Evolutionary conservation across 2,329 filamentous ascomycete species (phyloP).

Genomic region (Corynespora cassiicola): DNA sequence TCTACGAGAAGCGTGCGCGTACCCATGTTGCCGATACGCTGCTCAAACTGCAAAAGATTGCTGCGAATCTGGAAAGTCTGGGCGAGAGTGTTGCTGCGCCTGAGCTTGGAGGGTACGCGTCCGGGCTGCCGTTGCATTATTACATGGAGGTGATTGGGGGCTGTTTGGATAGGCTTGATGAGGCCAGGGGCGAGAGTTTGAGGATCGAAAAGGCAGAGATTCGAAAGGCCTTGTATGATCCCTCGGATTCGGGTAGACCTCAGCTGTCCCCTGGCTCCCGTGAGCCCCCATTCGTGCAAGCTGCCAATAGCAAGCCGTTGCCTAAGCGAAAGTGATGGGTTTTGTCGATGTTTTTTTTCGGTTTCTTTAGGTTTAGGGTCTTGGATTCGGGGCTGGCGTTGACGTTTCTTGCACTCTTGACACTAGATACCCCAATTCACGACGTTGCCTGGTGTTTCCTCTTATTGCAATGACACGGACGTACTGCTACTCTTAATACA

Average conservation of each 20-base stretch:
- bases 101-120: slow-evolving; percentile 61
- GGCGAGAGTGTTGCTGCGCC: slow-evolving; percentile 73
- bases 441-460: too few species aligned
- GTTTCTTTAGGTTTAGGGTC: too few species aligned
- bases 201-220: slow-evolving; percentile 63
- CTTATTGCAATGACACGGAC: too few species aligned
- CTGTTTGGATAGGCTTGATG: slow-evolving; percentile 74
- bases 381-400: too few species aligned
- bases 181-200: slow-evolving; percentile 65
- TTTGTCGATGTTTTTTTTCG: too few species aligned
- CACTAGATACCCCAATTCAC: too few species aligned
- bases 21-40: slow-evolving; percentile 73
- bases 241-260: too few species aligned
- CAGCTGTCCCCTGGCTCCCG: too few species aligned
- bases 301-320: too few species aligned
- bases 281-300: too few species aligned
- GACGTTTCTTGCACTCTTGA: too few species aligned
- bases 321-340: too few species aligned
- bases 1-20: slow-evolving; percentile 70
- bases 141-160: slow-evolving; percentile 78
- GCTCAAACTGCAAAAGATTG: slow-evolving; percentile 76
- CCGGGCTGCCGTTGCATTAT: slow-evolving; percentile 69
- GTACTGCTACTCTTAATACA: slow-evolving; percentile 37
- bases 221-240: slow-evolving; percentile 22
- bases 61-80: slow-evolving; percentile 73